Percentiles rank a stretch among this genome's conserved stretches.
phyloP scores from a whole-genome alignment of 1,284 basidiomycete genomes.

The Moniliophthora roreri region DNA sequence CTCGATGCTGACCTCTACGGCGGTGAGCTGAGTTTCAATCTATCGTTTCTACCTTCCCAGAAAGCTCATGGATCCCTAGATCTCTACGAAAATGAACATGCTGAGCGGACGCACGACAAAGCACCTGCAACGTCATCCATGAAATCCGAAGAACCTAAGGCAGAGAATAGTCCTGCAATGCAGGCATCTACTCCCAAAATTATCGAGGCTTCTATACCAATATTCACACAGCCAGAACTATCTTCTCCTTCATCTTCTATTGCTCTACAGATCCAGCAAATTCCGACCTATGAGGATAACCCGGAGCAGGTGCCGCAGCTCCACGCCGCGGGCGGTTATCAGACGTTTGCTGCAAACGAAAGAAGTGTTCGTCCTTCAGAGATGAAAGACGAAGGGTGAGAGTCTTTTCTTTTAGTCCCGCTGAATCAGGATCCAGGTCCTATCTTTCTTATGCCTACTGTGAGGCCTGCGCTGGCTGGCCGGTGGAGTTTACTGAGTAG shows the following conservation, averaged over 20 bases:
- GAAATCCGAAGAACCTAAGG: conserved; percentile 12
- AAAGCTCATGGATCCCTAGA: conserved; percentile 40
- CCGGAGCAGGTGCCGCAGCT: conserved; percentile 49
- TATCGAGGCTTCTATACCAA: conserved; percentile 3
- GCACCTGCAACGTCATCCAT: conserved; percentile 10
- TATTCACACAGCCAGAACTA: conserved; percentile 16
- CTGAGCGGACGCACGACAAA: conserved; percentile 40
- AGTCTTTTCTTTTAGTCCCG: conserved; percentile 17
- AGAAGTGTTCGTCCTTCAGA: conserved; percentile 84
- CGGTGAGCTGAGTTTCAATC: conserved; percentile 42
- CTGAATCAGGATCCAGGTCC: conserved; percentile 6
- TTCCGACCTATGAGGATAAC: conserved; percentile 74
- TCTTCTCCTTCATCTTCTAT: conserved; percentile 20
- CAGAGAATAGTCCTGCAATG: conserved; percentile 27
- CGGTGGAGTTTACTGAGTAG: conserved; percentile 40
- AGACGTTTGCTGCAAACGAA: conserved; percentile 49
- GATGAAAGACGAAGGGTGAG: conserved; percentile 99
- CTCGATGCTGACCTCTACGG: conserved; percentile 85
- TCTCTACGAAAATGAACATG: conserved; percentile 70
- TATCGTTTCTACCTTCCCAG: not conserved
- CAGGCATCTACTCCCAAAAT: conserved; percentile 24
- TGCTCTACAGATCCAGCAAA: conserved; percentile 57
- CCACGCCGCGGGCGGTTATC: conserved; percentile 35
- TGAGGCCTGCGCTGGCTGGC: conserved; percentile 23
- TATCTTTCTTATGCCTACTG: conserved; percentile 11